Conservation (phyloP, 106 monocot species). For the Allium cepa region DNA sequence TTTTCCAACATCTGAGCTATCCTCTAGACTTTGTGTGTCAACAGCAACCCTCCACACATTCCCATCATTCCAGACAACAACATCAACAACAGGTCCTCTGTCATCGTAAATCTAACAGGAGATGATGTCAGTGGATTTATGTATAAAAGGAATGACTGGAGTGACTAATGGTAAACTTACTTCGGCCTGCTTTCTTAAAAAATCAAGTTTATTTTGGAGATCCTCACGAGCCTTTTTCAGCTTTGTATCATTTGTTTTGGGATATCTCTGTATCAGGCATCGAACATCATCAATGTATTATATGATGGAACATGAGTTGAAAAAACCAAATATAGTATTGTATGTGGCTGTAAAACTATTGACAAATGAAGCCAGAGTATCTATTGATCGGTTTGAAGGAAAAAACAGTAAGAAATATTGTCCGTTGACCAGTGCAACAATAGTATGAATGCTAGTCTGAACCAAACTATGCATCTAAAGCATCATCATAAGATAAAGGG, state of each 20-base stretch:
- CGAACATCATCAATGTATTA: not conserved
- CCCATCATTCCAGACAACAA: constrained; percentile 95
- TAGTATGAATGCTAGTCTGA: no score
- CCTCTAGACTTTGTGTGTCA: constrained; percentile 79
- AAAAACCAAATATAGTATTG: no score
- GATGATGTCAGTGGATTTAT: not conserved
- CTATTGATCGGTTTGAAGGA: no score
- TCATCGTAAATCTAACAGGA: constrained; percentile 84
- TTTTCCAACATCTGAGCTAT: constrained; percentile 50
- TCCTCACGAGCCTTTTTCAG: constrained; percentile 61
- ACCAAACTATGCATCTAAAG: no score
- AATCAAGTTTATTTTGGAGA: constrained; percentile 83
- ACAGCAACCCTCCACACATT: constrained; percentile 89
- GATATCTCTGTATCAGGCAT: constrained; percentile 47
- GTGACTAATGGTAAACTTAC: constrained; percentile 20
- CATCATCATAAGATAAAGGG: no score
- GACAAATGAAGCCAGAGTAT: no score
- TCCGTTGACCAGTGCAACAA: no score
- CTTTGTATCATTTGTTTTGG: constrained; percentile 61
- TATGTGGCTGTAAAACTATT: no score
- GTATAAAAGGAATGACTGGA: no score
- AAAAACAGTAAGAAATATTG: no score
- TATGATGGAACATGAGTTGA: no score
- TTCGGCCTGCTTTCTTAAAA: constrained; percentile 75
- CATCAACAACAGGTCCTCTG: constrained; percentile 83